Evolutionary conservation across 2,329 filamentous ascomycete genomes (phyloP).

Genomic region (Tolypocladium tropicale): DNA sequence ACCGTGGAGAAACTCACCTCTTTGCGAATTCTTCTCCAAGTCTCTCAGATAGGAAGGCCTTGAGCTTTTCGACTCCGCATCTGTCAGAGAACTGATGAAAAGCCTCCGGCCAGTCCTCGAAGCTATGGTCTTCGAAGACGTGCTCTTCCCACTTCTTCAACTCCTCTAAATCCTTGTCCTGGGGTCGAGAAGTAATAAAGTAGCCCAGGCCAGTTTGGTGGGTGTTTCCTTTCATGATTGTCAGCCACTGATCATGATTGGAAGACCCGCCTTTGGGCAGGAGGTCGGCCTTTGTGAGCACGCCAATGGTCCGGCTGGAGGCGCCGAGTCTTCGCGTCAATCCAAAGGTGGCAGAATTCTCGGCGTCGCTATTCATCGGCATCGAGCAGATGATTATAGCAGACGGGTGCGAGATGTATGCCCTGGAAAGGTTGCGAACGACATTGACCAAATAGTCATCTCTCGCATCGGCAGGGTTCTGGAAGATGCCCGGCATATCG

Average conservation of each 20-base stretch:
- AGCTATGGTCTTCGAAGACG: slow-evolving; percentile 33
- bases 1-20: slow-evolving; percentile 23
- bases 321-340: slow-evolving; percentile 51
- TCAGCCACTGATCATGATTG: slow-evolving; percentile 43
- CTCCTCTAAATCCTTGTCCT: slow-evolving; percentile 41
- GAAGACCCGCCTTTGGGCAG: slow-evolving; percentile 38
- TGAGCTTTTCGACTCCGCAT: slow-evolving; percentile 44
- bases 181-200: slow-evolving; percentile 63
- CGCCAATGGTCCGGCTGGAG: slow-evolving; percentile 53
- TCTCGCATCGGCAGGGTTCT: slow-evolving; percentile 51
- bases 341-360: slow-evolving; percentile 61
- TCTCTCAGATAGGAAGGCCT: slow-evolving; percentile 40
- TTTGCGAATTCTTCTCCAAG: slow-evolving; percentile 43
- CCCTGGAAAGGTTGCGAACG: slow-evolving; percentile 57
- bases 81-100: slow-evolving; percentile 37
- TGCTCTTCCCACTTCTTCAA: slow-evolving; percentile 40
- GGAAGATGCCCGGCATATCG: slow-evolving; percentile 76
- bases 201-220: slow-evolving; percentile 65
- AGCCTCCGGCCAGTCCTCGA: slow-evolving; percentile 34
- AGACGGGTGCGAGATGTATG: slow-evolving; percentile 59
- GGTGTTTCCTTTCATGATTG: slow-evolving; percentile 50
- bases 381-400: slow-evolving; percentile 70
- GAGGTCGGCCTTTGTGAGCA: slow-evolving; percentile 79
- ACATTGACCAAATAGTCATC: slow-evolving; percentile 62
- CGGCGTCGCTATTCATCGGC: slow-evolving; percentile 68